phyloP scores from a whole-genome alignment of 1,284 basidiomycete genomes.

The Austroboletus niveus region DNA sequence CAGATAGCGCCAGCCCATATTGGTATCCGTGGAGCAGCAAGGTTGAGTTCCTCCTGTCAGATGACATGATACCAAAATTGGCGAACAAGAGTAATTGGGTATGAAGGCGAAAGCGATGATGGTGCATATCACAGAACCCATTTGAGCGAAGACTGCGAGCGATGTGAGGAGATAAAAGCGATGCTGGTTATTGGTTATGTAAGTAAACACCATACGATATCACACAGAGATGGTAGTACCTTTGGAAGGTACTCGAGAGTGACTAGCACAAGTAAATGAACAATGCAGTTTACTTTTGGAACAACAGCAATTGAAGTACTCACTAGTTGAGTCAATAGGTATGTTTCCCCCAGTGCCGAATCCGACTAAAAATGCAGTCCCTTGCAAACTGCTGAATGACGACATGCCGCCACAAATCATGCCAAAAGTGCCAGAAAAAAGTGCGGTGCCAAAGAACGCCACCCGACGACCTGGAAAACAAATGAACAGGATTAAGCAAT shows the following conservation, averaged over 20 bases:
- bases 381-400: conserved; percentile 13
- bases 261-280: conserved; percentile 7
- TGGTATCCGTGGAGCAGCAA: conserved; percentile 16
- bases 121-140: not conserved
- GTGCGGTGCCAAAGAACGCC: conserved; percentile 14
- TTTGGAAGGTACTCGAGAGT: conserved; percentile 15
- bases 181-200: conserved; percentile 1
- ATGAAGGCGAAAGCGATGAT: conserved; percentile 12
- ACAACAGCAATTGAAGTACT: not conserved
- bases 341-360: conserved; percentile 19
- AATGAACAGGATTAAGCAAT: not conserved
- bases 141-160: conserved; percentile 12
- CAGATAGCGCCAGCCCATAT: conserved; percentile 23
- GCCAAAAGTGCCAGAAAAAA: conserved; percentile 16
- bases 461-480: conserved; percentile 12
- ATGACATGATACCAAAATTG: conserved; percentile 10
- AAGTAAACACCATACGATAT: not conserved
- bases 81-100: conserved; percentile 16
- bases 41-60: conserved; percentile 12
- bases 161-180: conserved; percentile 19
- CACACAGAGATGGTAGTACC: not conserved
- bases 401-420: conserved; percentile 12
- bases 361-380: conserved; percentile 10
- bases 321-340: conserved; percentile 18
- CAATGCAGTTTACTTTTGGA: not conserved